A percentile compares a stretch with the other conserved stretches of the same genome.
Conservation (phyloP, 1,139 yeast genomes). For the Yamadazyma taylorii region DNA sequence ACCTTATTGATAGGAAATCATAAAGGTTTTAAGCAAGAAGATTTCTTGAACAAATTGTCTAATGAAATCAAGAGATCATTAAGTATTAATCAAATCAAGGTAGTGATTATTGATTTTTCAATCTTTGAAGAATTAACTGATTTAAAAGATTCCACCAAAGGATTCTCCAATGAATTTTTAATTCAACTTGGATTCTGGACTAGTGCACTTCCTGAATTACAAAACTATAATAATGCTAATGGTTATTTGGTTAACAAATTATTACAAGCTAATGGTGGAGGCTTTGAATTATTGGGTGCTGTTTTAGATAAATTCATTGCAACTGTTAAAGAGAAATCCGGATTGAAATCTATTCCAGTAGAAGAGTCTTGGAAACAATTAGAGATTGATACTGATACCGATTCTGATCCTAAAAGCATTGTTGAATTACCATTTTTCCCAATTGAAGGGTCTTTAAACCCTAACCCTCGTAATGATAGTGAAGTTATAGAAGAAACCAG, state of each 20-base stretch:
- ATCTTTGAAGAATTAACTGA: constrained; percentile 54
- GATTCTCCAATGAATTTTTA: constrained; percentile 74
- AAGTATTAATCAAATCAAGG: constrained; percentile 51
- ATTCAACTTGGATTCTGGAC: constrained; percentile 83
- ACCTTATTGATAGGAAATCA: constrained; percentile 36
- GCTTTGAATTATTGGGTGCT: constrained; percentile 68
- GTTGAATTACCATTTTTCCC: constrained; percentile 51
- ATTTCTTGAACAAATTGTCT: constrained; percentile 54
- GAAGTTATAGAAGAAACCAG: constrained; percentile 40
- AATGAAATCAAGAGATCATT: constrained; percentile 53
- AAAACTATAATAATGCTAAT: constrained; percentile 19
- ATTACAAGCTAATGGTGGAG: constrained; percentile 5
- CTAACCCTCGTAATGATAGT: constrained; percentile 50
- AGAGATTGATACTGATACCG: constrained; percentile 26
- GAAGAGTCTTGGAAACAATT: constrained; percentile 42
- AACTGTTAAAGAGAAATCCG: constrained; percentile 47
- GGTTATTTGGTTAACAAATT: constrained; percentile 76
- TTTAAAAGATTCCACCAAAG: constrained; percentile 62
- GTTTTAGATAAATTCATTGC: constrained; percentile 71
- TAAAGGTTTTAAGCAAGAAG: constrained; percentile 40
- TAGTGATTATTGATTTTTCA: constrained; percentile 58
- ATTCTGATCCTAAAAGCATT: no score
- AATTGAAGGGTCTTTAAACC: constrained; percentile 57
- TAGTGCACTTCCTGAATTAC: constrained; percentile 58
- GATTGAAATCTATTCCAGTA: constrained; percentile 46